A percentile compares a stretch with the other conserved stretches of the same genome.
Evolutionary conservation across 2,329 filamentous ascomycete genomes (phyloP).

Genomic region (Myriangium duriaei): DNA sequence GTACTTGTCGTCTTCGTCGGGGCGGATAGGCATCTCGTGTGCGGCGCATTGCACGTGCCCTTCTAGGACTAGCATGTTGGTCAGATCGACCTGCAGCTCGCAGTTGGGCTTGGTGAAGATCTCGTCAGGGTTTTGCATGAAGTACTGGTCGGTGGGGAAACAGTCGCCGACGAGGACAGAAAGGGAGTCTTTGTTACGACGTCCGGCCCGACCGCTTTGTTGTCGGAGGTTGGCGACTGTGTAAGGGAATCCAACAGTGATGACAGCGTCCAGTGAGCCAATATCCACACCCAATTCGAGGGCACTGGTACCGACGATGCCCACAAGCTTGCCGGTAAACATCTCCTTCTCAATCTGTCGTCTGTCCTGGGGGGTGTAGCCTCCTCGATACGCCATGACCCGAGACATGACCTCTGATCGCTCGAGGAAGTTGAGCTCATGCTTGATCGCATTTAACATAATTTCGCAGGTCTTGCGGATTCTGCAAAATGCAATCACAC

Average conservation of each 20-base stretch:
- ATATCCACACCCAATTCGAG: slow-evolving; percentile 93
- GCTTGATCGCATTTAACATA: slow-evolving; percentile 65
- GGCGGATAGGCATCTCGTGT: slow-evolving; percentile 83
- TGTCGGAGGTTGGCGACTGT: slow-evolving; percentile 90
- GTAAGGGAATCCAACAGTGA: slow-evolving; percentile 90
- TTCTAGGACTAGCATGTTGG: slow-evolving; percentile 81
- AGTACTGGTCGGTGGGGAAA: slow-evolving; percentile 86
- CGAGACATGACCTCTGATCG: slow-evolving; percentile 61
- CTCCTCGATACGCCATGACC: slow-evolving; percentile 91
- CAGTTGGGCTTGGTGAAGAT: slow-evolving; percentile 86
- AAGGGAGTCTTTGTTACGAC: slow-evolving; percentile 84
- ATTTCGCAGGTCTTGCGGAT: slow-evolving; percentile 82
- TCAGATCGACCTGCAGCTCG: slow-evolving; percentile 79
- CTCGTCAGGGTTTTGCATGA: slow-evolving; percentile 92
- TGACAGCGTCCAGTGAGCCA: slow-evolving; percentile 80
- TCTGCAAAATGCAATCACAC: slow-evolving; percentile 86
- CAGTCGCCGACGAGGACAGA: slow-evolving; percentile 81
- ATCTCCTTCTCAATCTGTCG: slow-evolving; percentile 85
- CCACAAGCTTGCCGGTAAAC: slow-evolving; percentile 89
- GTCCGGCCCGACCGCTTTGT: slow-evolving; percentile 83
- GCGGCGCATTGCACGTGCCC: slow-evolving; percentile 94
- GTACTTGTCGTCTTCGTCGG: slow-evolving; percentile 60
- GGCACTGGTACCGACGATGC: slow-evolving; percentile 86
- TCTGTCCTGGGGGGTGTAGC: slow-evolving; percentile 84
- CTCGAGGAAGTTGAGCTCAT: slow-evolving; percentile 61